A percentile compares a stretch with the other conserved stretches of the same genome.
These are phyloP conservation scores for Areca catechu DNA, from an alignment of 176 grass and related monocot genomes.

Conservation along the genomic window DNA sequence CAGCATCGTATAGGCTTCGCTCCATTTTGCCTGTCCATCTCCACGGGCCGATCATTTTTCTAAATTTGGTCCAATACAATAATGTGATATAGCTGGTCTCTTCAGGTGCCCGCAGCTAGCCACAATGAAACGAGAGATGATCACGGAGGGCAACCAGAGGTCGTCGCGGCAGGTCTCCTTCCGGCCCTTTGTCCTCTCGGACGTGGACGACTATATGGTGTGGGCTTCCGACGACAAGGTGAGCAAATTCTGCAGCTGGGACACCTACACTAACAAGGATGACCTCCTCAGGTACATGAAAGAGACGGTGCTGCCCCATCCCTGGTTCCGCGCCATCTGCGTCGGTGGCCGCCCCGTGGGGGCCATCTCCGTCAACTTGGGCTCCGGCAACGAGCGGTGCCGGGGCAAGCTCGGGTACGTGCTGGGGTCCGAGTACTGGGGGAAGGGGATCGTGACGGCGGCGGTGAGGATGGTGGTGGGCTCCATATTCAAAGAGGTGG, in stretches of 20 bases:
- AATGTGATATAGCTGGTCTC: too few relatives aligned
- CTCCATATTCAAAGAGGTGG: conserved; percentile 31
- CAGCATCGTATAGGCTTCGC: too few relatives aligned
- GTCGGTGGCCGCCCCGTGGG: conserved; percentile 36
- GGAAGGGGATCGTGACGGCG: conserved; percentile 42
- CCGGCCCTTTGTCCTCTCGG: conserved; percentile 40
- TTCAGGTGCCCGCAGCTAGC: too few relatives aligned
- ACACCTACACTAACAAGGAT: conserved; percentile 47
- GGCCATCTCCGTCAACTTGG: conserved; percentile 44
- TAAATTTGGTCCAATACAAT: too few relatives aligned
- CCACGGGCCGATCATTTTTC: too few relatives aligned
- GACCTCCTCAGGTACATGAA: conserved; percentile 47
- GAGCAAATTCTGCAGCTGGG: conserved; percentile 42
- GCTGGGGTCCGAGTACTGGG: conserved; percentile 54
- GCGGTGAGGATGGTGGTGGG: conserved; percentile 34
- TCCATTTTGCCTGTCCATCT: too few relatives aligned
- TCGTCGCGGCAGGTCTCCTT: conserved; percentile 28
- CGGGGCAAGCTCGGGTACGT: conserved; percentile 59
- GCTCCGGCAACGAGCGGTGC: conserved; percentile 23
- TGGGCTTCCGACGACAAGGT: conserved; percentile 74
- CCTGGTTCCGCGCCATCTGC: conserved; percentile 69
- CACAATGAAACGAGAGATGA: too few relatives aligned
- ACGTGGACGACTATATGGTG: conserved; percentile 57
- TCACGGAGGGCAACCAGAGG: too few relatives aligned
- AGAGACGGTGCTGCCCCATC: conserved; percentile 47